A percentile compares a stretch with the other conserved stretches of the same genome.
phyloP scores from a whole-genome alignment of 2,329 filamentous ascomycete genomes.

The Colletotrichum sp. region DNA sequence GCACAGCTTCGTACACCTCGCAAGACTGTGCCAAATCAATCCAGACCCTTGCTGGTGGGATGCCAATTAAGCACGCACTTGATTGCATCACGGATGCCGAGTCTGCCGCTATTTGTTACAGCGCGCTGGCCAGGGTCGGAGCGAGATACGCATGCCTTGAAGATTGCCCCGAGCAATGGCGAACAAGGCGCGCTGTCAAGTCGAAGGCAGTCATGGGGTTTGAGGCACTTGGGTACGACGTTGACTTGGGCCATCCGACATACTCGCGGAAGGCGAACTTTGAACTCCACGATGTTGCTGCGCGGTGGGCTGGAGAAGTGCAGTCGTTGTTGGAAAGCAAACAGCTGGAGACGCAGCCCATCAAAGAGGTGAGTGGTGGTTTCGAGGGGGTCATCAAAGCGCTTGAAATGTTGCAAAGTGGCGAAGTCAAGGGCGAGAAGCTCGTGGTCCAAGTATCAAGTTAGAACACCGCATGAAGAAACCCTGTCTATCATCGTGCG shows the following conservation, averaged over 20 bases:
- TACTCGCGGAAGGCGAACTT: not conserved
- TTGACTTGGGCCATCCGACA: not conserved
- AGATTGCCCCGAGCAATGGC: slow-evolving; percentile 20
- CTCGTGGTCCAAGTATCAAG: not conserved
- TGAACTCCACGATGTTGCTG: not conserved
- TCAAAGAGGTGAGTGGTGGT: not conserved
- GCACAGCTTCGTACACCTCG: not conserved
- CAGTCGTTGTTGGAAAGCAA: slow-evolving; percentile 8
- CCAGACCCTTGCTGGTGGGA: not conserved
- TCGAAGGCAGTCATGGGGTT: slow-evolving; percentile 27
- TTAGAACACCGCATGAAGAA: not conserved
- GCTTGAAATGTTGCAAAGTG: not conserved
- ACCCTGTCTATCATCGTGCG: not conserved
- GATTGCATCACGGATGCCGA: not conserved
- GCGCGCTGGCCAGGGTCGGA: slow-evolving; percentile 29
- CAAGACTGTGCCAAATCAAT: not conserved
- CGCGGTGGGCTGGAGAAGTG: slow-evolving; percentile 13
- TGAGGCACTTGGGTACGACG: slow-evolving; percentile 9
- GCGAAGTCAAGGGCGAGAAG: not conserved
- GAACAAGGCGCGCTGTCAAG: slow-evolving; percentile 25
- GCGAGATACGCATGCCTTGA: slow-evolving; percentile 37
- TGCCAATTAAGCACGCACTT: not conserved
- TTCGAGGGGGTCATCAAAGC: not conserved
- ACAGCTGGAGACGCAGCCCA: not conserved
- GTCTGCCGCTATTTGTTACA: slow-evolving; percentile 25